Conservation (phyloP, 2,329 filamentous ascomycete species). For the Aspergillus proliferans region DNA sequence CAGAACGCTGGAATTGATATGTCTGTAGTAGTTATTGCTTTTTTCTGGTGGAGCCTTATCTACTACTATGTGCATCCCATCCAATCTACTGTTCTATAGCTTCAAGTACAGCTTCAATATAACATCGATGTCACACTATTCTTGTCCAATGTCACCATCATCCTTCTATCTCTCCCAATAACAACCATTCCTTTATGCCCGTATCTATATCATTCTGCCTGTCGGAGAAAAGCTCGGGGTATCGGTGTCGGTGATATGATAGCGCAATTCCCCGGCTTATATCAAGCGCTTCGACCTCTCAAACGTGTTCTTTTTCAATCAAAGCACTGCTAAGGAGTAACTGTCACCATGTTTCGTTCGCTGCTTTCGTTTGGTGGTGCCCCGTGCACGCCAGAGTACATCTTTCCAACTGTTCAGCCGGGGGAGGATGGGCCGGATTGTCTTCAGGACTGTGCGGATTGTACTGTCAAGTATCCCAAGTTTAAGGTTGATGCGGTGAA, state of each 20-base stretch:
- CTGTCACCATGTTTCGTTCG: slow-evolving; percentile 25
- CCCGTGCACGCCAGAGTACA: slow-evolving; percentile 19
- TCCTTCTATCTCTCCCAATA: neutral
- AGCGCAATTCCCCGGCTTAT: neutral
- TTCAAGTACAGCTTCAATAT: too few species aligned
- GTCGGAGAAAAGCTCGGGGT: neutral
- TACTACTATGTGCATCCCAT: neutral
- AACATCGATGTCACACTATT: neutral
- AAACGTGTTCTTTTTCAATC: neutral
- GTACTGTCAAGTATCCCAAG: slow-evolving; percentile 31
- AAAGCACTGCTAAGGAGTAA: neutral
- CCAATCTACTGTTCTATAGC: neutral
- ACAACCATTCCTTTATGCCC: neutral
- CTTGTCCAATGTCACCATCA: neutral
- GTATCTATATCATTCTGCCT: neutral
- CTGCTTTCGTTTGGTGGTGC: slow-evolving; percentile 23
- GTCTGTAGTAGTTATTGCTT: neutral
- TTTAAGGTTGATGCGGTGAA: slow-evolving; percentile 27
- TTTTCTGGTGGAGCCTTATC: neutral
- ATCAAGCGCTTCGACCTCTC: neutral
- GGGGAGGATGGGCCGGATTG: slow-evolving; percentile 30
- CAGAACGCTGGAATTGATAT: too few species aligned
- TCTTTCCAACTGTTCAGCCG: slow-evolving; percentile 32
- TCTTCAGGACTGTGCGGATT: slow-evolving; percentile 30
- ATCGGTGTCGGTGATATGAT: neutral